Evolutionary conservation across 257 asterid genomes (phyloP).

Genomic region (Gentiana macrophylla): DNA sequence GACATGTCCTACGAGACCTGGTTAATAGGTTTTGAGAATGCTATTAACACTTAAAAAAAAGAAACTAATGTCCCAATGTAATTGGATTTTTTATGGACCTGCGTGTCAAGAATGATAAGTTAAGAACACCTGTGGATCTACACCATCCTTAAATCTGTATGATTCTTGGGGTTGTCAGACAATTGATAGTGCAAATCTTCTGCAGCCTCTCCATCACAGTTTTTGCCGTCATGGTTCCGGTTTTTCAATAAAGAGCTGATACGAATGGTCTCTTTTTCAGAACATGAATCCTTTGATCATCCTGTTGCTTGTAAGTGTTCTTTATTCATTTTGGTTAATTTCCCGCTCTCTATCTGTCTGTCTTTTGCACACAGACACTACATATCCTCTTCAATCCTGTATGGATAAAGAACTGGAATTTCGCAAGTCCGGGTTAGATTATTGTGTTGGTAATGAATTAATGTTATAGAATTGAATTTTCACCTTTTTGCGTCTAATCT

Average conservation of each 20-base stretch:
- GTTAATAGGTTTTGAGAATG: not conserved
- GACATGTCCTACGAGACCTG: not conserved
- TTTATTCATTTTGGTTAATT: not conserved
- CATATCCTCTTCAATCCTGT: not conserved
- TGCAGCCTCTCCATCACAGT: constrained; percentile 63
- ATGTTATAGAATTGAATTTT: constrained; percentile 12
- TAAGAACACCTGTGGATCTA: not conserved
- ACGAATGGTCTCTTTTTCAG: constrained; percentile 72
- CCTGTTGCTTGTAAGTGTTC: constrained; percentile 87
- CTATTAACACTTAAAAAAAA: not conserved
- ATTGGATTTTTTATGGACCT: no score
- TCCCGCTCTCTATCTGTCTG: constrained; percentile 1
- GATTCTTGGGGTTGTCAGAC: constrained; percentile 8
- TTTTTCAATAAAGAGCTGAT: constrained; percentile 78
- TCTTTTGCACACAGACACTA: no score
- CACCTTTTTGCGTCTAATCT: constrained; percentile 15
- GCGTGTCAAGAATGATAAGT: not conserved
- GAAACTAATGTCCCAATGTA: no score
- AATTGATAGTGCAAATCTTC: constrained; percentile 11
- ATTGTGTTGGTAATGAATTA: not conserved
- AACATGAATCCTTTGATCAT: constrained; percentile 96
- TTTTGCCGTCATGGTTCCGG: constrained; percentile 85
- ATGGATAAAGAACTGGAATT: constrained; percentile 1
- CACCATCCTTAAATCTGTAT: constrained; percentile 1
- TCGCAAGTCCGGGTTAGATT: not conserved